Conservation (phyloP, 148 eudicot species). For the Rhododendron ovatum region DNA sequence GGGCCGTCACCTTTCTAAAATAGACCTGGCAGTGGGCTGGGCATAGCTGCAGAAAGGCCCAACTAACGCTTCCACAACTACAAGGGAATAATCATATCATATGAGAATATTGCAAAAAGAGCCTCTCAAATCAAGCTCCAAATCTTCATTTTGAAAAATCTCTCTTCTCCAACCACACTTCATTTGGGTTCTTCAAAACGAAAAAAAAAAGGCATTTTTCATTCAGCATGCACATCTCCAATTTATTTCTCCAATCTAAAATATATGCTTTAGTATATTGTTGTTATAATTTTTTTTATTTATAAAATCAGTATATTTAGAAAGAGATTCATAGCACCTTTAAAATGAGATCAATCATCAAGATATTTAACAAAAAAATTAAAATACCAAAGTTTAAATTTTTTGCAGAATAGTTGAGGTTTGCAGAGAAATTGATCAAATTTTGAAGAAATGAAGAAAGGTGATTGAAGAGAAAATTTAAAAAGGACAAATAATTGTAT, state of each 20-base stretch:
- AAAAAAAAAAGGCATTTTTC: no score
- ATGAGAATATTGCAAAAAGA: background rate
- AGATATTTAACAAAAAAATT: no score
- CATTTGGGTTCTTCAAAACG: no score
- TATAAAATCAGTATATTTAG: background rate
- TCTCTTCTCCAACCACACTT: no score
- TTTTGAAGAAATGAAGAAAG: background rate
- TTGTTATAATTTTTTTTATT: background rate
- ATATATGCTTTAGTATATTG: no score
- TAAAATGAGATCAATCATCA: background rate
- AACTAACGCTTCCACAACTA: background rate
- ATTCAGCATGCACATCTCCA: no score
- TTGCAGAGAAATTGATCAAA: background rate
- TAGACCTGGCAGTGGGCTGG: background rate
- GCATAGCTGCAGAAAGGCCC: background rate
- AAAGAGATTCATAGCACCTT: background rate
- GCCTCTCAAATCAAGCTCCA: no score
- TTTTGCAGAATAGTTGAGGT: no score
- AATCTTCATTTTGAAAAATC: no score
- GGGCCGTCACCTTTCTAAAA: background rate
- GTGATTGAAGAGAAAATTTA: background rate
- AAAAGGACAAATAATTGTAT: background rate
- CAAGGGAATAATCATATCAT: background rate
- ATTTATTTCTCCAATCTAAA: no score
- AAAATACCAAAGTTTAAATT: no score